Base-by-base conservation (phyloP, 768 basidiomycete genomes). In the Amanita rubescens region DNA sequence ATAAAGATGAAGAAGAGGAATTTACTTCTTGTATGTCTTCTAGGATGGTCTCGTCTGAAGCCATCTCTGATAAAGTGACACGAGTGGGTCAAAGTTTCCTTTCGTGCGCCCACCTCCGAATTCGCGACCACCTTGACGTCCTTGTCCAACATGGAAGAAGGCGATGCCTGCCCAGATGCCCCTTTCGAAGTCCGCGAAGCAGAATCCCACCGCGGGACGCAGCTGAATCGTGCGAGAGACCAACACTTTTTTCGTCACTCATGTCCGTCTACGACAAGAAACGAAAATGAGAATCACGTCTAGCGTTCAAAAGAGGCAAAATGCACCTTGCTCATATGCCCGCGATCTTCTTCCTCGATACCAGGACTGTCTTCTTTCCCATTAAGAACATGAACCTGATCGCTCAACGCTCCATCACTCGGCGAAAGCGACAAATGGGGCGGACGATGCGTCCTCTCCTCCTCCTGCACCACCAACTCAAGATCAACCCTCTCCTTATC, bases 281-380 rank as follows among this genome's bases (percentile, higher is more conserved):
- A 3, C 3, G 8, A 30, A 30, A 30, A 30, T 4, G 8, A 30
- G 27, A 30, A 30, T 30, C 27, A 30, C 27, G 27, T 30, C 27
- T 30, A 30, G 27, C 27, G 27, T 30, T 30, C 27, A 30, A 30
- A 30, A 30, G 27, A 30, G 27, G 27, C 10, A 34, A 20, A 15
- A 70, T 80, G 51, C 58, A 88, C 89, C 63, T 91, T 89, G 63
- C 87, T 90, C 66, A 85, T 69, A 43, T 61, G 71, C 66, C 60
- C 80, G 63, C 56, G 59, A 33, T 74, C 72, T 17, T 87, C 85
- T 11, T 82, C 83, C 3, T 75, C 44, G 15, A 30, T 17, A 17
- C 15, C 75, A 5, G 63, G 69, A 22, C 69, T 71, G 27, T 24
- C 27, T 34, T 41, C 63, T n/a, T n/a, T n/a, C 20, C 69, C 67